Conservation (phyloP, 305 asterid genomes). For the Fraxinus baroniana region DNA sequence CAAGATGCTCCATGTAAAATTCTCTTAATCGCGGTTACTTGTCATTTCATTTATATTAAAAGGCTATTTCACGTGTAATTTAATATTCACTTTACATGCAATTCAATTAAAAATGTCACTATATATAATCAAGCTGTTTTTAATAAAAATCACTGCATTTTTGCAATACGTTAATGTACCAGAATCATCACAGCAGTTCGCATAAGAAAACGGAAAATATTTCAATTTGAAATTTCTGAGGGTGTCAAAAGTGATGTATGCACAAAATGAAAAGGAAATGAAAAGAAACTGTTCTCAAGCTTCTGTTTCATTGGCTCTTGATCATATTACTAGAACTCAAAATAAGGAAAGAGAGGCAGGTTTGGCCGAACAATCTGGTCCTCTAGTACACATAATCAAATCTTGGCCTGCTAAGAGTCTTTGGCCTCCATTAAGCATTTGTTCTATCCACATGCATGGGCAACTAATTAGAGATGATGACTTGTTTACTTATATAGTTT, state of each 20-base stretch:
- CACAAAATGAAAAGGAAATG: neutral
- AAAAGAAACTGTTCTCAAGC: neutral
- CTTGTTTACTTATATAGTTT: neutral
- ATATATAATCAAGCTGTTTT: neutral
- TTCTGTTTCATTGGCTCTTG: neutral
- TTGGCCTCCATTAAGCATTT: neutral
- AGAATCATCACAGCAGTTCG: neutral
- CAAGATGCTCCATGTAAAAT: neutral
- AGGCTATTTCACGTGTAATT: neutral
- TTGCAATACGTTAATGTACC: neutral
- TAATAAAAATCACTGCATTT: neutral
- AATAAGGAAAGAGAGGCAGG: neutral
- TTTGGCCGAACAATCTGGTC: neutral
- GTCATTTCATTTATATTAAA: neutral
- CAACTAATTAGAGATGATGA: neutral
- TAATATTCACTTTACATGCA: neutral
- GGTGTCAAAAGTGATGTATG: neutral
- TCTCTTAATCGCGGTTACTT: neutral
- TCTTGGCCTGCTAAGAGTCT: neutral
- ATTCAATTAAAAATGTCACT: neutral
- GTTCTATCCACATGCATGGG: neutral
- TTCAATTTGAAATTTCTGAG: neutral
- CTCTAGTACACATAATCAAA: neutral
- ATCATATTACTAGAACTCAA: neutral
- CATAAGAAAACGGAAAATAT: neutral